phyloP scores from a whole-genome alignment of 2,329 filamentous ascomycete species.

The Helotiales sp. region DNA sequence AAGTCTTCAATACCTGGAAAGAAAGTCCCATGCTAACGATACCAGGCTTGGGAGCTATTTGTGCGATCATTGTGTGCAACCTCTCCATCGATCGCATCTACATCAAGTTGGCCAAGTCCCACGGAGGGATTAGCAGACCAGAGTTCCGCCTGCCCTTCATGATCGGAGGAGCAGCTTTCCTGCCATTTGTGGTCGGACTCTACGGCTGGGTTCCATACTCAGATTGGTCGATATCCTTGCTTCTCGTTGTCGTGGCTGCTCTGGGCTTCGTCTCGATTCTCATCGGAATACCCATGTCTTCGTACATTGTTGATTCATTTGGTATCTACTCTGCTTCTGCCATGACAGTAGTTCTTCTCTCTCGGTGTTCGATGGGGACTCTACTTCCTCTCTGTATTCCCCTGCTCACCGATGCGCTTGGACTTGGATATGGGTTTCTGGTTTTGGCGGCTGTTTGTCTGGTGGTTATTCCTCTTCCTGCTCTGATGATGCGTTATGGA shows the following conservation, averaged over 20 bases:
- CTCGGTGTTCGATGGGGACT: slow-evolving; percentile 48
- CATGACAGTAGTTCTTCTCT: slow-evolving; percentile 46
- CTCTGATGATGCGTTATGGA: slow-evolving; percentile 57
- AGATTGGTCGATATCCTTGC: slow-evolving; percentile 58
- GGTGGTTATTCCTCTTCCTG: slow-evolving; percentile 55
- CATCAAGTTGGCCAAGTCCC: slow-evolving; percentile 29
- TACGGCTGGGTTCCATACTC: slow-evolving; percentile 59
- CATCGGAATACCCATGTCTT: slow-evolving; percentile 51
- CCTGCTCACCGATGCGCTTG: slow-evolving; percentile 53
- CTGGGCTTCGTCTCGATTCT: slow-evolving; percentile 56
- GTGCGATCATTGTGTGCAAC: slow-evolving; percentile 51
- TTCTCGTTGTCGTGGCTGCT: slow-evolving; percentile 49
- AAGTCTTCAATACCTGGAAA: slow-evolving; percentile 10
- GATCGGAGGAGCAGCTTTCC: slow-evolving; percentile 54
- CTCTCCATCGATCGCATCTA: slow-evolving; percentile 41
- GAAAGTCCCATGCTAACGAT: slow-evolving; percentile 16
- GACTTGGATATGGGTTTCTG: slow-evolving; percentile 45
- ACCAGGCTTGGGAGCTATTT: slow-evolving; percentile 33
- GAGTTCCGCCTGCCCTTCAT: slow-evolving; percentile 69
- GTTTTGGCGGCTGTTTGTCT: slow-evolving; percentile 47
- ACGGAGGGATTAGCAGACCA: slow-evolving; percentile 44
- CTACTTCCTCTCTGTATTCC: slow-evolving; percentile 58
- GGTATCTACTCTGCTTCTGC: slow-evolving; percentile 44
- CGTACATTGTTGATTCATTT: slow-evolving; percentile 59
- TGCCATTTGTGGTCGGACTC: slow-evolving; percentile 60